Percentiles rank a stretch among this genome's conserved stretches.
These are phyloP conservation scores for Podospora bellae-mahoneyi DNA, from an alignment of 495 filamentous ascomycete genomes.

Conservation along the genomic window DNA sequence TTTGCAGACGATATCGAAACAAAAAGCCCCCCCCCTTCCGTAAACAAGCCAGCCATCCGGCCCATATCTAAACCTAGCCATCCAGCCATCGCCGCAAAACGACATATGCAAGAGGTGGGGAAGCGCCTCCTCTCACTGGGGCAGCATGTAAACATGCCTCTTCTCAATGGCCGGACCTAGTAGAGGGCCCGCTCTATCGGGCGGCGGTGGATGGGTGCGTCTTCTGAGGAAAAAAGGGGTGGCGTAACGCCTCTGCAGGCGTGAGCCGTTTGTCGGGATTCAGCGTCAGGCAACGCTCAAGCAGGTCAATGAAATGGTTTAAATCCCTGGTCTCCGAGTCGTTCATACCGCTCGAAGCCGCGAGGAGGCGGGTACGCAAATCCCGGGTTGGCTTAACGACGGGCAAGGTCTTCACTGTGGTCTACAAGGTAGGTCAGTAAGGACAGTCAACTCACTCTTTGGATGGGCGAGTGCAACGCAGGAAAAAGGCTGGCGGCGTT, in stretches of 20 bases:
- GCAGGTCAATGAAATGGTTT: constrained; percentile 74
- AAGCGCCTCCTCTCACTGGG: background rate
- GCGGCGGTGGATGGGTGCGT: constrained; percentile 8
- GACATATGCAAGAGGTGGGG: background rate
- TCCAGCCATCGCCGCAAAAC: background rate
- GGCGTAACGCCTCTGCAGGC: constrained; percentile 79
- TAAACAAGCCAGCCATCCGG: background rate
- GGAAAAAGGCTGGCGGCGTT: background rate
- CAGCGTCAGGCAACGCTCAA: constrained; percentile 81
- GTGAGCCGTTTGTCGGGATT: constrained; percentile 94
- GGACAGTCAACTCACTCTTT: background rate
- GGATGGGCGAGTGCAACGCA: background rate
- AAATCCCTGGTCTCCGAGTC: constrained; percentile 76
- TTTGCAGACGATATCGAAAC: background rate
- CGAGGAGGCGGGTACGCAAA: constrained; percentile 70
- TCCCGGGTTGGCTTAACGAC: constrained; percentile 80
- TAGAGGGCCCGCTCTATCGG: constrained; percentile 10
- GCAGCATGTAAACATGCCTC: background rate
- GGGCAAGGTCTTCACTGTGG: constrained; percentile 63
- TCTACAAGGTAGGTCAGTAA: constrained; percentile 42
- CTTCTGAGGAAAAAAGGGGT: constrained; percentile 63
- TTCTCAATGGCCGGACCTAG: background rate
- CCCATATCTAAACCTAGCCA: background rate
- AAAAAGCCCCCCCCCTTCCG: background rate
- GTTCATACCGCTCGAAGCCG: constrained; percentile 67